phyloP scores from a whole-genome alignment of 768 basidiomycete genomes.

The Dioszegia crocea region DNA sequence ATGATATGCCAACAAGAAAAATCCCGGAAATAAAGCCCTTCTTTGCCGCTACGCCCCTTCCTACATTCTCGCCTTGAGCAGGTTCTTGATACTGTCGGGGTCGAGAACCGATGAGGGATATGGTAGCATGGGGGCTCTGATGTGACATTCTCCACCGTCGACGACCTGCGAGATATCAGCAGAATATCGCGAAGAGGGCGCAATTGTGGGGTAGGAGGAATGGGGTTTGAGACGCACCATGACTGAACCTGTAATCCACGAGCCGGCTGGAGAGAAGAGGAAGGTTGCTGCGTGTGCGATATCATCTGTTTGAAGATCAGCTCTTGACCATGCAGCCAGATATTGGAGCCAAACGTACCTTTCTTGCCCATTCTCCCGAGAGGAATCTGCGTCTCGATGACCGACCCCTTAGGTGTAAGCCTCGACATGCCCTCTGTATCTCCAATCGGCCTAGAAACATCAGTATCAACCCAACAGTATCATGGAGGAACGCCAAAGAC shows the following conservation, averaged over 20 bases:
- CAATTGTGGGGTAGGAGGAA: no score
- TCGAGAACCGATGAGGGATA: constrained; percentile 47
- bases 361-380: constrained; percentile 35
- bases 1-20: no score
- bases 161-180: constrained; percentile 27
- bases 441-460: constrained; percentile 60
- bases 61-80: constrained; percentile 35
- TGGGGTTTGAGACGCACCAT: constrained; percentile 55
- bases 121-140: constrained; percentile 21
- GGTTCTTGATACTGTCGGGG: constrained; percentile 27
- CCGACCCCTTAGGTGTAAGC: constrained; percentile 42
- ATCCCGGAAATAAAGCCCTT: not conserved
- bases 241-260: constrained; percentile 72
- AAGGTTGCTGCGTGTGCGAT: constrained; percentile 70
- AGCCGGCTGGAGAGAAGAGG: constrained; percentile 74
- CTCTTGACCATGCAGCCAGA: not conserved
- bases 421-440: constrained; percentile 63
- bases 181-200: not conserved
- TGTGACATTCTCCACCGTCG: constrained; percentile 48
- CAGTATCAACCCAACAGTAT: not conserved
- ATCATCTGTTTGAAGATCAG: constrained; percentile 52
- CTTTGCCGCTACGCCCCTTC: not conserved
- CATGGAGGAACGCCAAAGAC: no score
- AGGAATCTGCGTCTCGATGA: constrained; percentile 27
- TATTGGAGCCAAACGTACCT: constrained; percentile 16